phyloP scores from a whole-genome alignment of 2,329 filamentous ascomycete species.

The Leptosphaerulina australis region DNA sequence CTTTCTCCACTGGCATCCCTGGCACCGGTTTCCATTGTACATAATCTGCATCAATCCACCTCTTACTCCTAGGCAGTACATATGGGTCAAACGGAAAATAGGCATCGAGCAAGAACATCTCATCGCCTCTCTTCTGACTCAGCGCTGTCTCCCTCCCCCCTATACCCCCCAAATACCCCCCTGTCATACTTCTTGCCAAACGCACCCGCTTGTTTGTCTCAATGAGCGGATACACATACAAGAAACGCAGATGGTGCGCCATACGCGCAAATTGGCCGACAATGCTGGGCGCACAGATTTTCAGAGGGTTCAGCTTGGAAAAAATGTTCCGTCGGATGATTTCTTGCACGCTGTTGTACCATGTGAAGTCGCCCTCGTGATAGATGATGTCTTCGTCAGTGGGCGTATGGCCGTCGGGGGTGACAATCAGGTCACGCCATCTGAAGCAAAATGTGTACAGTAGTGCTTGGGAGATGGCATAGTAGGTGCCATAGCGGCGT shows the following conservation, averaged over 20 bases:
- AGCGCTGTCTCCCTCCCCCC: conserved; percentile 62
- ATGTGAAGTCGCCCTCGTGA: conserved; percentile 75
- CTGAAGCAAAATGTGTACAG: conserved; percentile 98
- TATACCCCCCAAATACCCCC: conserved; percentile 53
- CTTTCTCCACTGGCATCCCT: conserved; percentile 51
- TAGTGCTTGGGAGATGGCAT: conserved; percentile 84
- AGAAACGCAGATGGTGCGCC: conserved; percentile 80
- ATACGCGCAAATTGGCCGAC: conserved; percentile 91
- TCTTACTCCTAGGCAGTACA: conserved; percentile 81
- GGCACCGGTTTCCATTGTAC: conserved; percentile 48
- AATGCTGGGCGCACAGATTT: conserved; percentile 89
- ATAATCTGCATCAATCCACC: conserved; percentile 74
- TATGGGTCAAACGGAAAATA: conserved; percentile 99
- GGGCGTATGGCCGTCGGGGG: conserved; percentile 52
- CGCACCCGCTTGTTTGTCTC: conserved; percentile 92
- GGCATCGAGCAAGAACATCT: conserved; percentile 83
- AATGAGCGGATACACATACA: conserved; percentile 87
- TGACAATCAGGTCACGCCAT: conserved; percentile 84
- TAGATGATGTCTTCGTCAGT: conserved; percentile 61
- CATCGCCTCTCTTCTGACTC: conserved; percentile 68
- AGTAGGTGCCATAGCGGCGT: conserved; percentile 81
- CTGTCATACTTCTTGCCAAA: conserved; percentile 71
- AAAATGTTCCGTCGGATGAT: conserved; percentile 79
- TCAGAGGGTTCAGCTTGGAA: conserved; percentile 89
- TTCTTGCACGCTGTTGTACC: conserved; percentile 76